Conservation (phyloP, 164 flowering plant genomes). For the Dillenia turbinata region DNA sequence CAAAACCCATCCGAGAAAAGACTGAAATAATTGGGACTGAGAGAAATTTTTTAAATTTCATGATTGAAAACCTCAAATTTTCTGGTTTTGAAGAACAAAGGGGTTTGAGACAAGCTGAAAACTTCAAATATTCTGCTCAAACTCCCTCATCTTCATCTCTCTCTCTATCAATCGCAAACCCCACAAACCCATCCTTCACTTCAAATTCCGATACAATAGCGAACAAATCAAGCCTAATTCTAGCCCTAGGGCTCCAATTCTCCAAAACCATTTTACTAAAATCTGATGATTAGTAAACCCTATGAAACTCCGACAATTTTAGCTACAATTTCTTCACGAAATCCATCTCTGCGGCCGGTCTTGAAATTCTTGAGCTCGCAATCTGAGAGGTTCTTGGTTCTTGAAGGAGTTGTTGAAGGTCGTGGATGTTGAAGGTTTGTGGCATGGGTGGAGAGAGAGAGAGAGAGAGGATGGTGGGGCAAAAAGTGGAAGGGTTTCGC, state of each 20-base stretch:
- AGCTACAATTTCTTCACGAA: slow-evolving; percentile 58
- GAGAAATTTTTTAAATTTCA: slow-evolving; percentile 38
- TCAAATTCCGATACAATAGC: slow-evolving; percentile 52
- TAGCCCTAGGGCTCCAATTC: slow-evolving; percentile 50
- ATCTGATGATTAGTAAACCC: slow-evolving; percentile 64
- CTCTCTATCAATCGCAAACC: slow-evolving; percentile 12
- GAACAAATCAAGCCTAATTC: slow-evolving; percentile 46
- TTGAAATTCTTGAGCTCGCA: too few species aligned
- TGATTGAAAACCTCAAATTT: not conserved
- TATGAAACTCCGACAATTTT: slow-evolving; percentile 48
- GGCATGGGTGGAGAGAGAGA: too few species aligned
- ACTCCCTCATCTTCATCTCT: slow-evolving; percentile 52
- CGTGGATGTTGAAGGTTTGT: too few species aligned
- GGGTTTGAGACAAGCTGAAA: too few species aligned
- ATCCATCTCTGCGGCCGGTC: slow-evolving; percentile 47
- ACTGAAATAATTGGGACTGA: slow-evolving; percentile 43
- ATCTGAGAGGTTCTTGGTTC: too few species aligned
- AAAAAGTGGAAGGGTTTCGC: too few species aligned
- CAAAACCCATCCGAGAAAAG: slow-evolving; percentile 33
- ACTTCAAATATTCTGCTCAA: slow-evolving; percentile 70
- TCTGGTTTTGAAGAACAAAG: too few species aligned
- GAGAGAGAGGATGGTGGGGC: too few species aligned
- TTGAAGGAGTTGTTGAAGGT: too few species aligned
- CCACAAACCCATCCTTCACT: slow-evolving; percentile 19
- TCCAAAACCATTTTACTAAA: slow-evolving; percentile 48